phyloP scores from a whole-genome alignment of 805 yeast species.

The Wickerhamiella hasegawae region DNA sequence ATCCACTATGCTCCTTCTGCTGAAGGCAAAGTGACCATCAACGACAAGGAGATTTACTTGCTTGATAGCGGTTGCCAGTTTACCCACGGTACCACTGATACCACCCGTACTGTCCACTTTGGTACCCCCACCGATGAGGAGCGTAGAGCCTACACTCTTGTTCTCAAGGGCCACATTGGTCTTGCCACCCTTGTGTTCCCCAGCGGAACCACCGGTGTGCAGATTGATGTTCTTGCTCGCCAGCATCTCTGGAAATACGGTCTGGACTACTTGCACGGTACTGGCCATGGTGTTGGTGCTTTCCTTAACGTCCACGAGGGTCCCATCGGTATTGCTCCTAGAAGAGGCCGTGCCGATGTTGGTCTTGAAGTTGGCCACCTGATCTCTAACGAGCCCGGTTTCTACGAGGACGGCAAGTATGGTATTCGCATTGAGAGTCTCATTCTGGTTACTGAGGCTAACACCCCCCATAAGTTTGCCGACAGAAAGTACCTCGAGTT shows the following conservation, averaged over 20 bases:
- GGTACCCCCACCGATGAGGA: constrained; percentile 40
- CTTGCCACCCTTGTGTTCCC: constrained; percentile 71
- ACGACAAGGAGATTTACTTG: constrained; percentile 52
- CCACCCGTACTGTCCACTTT: constrained; percentile 76
- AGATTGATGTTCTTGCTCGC: constrained; percentile 70
- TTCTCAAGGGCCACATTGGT: constrained; percentile 81
- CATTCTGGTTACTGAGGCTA: constrained; percentile 34
- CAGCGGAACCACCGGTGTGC: constrained; percentile 54
- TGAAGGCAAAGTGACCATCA: constrained; percentile 41
- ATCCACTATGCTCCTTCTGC: constrained; percentile 56
- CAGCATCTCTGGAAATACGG: constrained; percentile 72
- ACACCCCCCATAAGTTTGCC: constrained; percentile 31
- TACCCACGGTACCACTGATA: constrained; percentile 90
- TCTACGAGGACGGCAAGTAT: constrained; percentile 72
- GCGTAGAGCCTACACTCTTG: constrained; percentile 58
- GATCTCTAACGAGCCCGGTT: constrained; percentile 89
- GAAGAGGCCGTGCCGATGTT: constrained; percentile 34
- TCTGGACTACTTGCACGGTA: constrained; percentile 80
- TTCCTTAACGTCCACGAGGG: constrained; percentile 89
- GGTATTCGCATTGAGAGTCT: constrained; percentile 88
- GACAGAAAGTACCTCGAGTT: constrained; percentile 48
- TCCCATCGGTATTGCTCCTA: constrained; percentile 63
- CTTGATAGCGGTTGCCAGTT: constrained; percentile 88
- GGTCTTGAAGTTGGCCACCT: constrained; percentile 53
- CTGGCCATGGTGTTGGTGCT: constrained; percentile 96